Percentiles rank a stretch among this genome's conserved stretches.
Conservation (phyloP, 106 monocot species). For the Ottelia alismoides region DNA sequence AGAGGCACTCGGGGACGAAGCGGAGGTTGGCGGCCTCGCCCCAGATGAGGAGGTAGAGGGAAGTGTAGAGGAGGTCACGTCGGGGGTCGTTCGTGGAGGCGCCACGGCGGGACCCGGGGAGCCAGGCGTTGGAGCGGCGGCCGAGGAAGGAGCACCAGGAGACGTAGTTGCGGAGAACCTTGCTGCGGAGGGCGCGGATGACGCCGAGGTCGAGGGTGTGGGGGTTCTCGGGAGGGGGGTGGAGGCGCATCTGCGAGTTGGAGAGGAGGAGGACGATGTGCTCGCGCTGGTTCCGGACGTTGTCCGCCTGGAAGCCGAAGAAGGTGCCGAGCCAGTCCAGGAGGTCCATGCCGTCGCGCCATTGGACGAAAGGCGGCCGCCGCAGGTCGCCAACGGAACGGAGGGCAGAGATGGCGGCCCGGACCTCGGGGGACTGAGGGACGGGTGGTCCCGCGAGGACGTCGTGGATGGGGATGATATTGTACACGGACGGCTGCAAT, state of each 20-base stretch:
- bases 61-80: constrained; percentile 14
- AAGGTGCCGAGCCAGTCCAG: constrained; percentile 22
- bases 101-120: background rate
- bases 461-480: constrained; percentile 28
- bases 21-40: constrained; percentile 20
- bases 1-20: constrained; percentile 18
- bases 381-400: constrained; percentile 13
- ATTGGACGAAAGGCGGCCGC: constrained; percentile 7
- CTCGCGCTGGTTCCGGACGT: constrained; percentile 21
- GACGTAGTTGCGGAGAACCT: constrained; percentile 18
- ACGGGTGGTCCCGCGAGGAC: constrained; percentile 19
- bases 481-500: too few species aligned
- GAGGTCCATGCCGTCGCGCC: constrained; percentile 10
- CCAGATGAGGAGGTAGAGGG: constrained; percentile 17
- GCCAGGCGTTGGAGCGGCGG: constrained; percentile 7
- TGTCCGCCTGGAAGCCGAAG: constrained; percentile 25
- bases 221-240: constrained; percentile 11
- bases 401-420: constrained; percentile 14
- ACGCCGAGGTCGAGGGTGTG: constrained; percentile 12
- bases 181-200: constrained; percentile 8
- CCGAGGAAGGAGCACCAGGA: constrained; percentile 20
- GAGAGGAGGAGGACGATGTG: constrained; percentile 23
- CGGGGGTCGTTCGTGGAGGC: background rate
- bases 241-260: constrained; percentile 21
- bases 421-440: constrained; percentile 18